Base-by-base conservation (phyloP, 768 basidiomycete species). In the Suillus variegatus region DNA sequence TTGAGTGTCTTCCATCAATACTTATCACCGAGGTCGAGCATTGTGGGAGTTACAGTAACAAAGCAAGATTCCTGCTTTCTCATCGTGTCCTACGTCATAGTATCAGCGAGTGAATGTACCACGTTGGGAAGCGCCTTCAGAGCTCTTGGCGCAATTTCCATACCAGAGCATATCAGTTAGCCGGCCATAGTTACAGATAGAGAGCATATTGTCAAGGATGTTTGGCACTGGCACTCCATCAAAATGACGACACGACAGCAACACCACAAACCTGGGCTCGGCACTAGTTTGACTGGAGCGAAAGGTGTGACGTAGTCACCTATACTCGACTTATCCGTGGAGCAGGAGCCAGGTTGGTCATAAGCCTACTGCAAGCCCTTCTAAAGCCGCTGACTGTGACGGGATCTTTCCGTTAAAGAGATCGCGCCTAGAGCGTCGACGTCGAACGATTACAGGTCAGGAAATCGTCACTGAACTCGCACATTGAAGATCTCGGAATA, bases 341-440 rank as follows among this genome's bases (percentile, higher is more conserved):
- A 35, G 35, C n/a, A 36, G 20, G n/a, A 36, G 35, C 36, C 3
- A 55, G 16, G 16, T 16, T 16, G 7, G 28, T 28, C 25, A 52
- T 3, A 28, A 18, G 51, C 14, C n/a, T 49, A 51, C 13, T 20
- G 36, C 13, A n/a, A 0, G 54, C 35, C 52, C 52, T 54, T 54
- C 28, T 54, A 54, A 54, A 54, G 52, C 52, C 52, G 52, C 52
- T 54, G 28, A 54, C 52, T 6, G 25, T 16, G 51, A 54, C 52
- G 4, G 28, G 28, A 54, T 54, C 52, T 32, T 32, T 28, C 52
- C 52, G 52, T 32, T 18, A 54, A 54, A 32, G 18, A 9, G 52
- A 54, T 54, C 2, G 16, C 16, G 16, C 9, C 16, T 54, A 12
- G 54, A 55, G 6, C 54, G 3, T 55, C 35, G 54, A 55, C 20